Evolutionary conservation across 176 grass and related monocot genomes (phyloP).

Genomic region (Avena sativa): DNA sequence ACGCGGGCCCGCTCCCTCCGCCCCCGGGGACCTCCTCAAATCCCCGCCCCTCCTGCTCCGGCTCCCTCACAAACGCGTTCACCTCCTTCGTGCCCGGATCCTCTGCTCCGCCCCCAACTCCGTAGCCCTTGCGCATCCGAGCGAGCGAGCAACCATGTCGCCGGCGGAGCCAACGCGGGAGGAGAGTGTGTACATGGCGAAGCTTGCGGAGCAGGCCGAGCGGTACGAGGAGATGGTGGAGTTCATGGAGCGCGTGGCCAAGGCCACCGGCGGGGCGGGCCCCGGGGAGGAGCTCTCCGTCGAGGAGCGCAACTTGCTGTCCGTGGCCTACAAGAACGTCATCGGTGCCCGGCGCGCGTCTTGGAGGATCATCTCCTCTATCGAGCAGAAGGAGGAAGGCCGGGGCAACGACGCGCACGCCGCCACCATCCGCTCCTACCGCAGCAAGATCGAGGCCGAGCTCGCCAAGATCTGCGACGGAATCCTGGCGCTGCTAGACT

Average conservation of each 20-base stretch:
- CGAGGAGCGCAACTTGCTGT: conserved; percentile 91
- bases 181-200: conserved; percentile 93
- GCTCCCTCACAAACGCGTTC: conserved; percentile 26
- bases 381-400: conserved; percentile 92
- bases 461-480: conserved; percentile 84
- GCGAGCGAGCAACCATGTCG: conserved; percentile 45
- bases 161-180: conserved; percentile 64
- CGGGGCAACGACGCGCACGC: conserved; percentile 80
- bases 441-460: conserved; percentile 80
- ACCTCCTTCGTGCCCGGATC: conserved; percentile 10
- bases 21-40: conserved; percentile 39
- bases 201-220: conserved; percentile 89
- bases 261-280: conserved; percentile 51
- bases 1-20: neutral
- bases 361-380: conserved; percentile 89
- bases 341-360: conserved; percentile 78
- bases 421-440: conserved; percentile 68
- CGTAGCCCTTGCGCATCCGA: neutral
- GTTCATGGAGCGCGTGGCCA: conserved; percentile 86
- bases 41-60: conserved; percentile 21
- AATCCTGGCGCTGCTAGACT: conserved; percentile 79
- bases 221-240: conserved; percentile 94
- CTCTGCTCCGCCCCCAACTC: neutral
- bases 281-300: conserved; percentile 73
- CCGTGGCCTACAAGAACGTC: conserved; percentile 93